phyloP scores from a whole-genome alignment of 805 yeast species.

The Suhomyces sp. region DNA sequence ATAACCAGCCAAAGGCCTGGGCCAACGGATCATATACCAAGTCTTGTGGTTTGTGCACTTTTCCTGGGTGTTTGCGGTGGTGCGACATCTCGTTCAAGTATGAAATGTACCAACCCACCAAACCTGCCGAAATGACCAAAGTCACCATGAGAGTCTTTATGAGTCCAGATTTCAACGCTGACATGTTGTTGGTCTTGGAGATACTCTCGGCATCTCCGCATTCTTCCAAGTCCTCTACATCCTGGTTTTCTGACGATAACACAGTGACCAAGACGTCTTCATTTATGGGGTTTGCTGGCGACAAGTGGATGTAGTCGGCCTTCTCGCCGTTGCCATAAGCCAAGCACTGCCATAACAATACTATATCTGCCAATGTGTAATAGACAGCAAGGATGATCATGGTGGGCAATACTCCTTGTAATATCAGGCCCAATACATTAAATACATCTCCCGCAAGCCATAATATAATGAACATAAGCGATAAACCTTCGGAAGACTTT shows the following conservation, averaged over 20 bases:
- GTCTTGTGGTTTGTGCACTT: constrained; percentile 34
- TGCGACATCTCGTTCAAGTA: constrained; percentile 45
- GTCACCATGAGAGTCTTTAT: constrained; percentile 52
- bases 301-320: constrained; percentile 73
- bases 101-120: constrained; percentile 83
- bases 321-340: constrained; percentile 64
- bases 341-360: constrained; percentile 78
- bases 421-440: constrained; percentile 84
- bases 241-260: constrained; percentile 39
- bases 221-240: constrained; percentile 13
- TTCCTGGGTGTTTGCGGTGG: constrained; percentile 28
- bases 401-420: constrained; percentile 90
- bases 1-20: constrained; percentile 81
- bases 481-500: constrained; percentile 85
- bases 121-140: constrained; percentile 71
- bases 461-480: constrained; percentile 76
- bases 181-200: constrained; percentile 7
- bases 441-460: constrained; percentile 96
- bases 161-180: constrained; percentile 19
- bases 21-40: constrained; percentile 72
- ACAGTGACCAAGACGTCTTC: constrained; percentile 67
- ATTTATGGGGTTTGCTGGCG: constrained; percentile 83
- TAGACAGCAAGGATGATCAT: constrained; percentile 91
- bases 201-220: constrained; percentile 16
- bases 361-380: constrained; percentile 87